Base-by-base conservation (phyloP, 495 filamentous ascomycete genomes). In the Oleoguttula mirabilis region DNA sequence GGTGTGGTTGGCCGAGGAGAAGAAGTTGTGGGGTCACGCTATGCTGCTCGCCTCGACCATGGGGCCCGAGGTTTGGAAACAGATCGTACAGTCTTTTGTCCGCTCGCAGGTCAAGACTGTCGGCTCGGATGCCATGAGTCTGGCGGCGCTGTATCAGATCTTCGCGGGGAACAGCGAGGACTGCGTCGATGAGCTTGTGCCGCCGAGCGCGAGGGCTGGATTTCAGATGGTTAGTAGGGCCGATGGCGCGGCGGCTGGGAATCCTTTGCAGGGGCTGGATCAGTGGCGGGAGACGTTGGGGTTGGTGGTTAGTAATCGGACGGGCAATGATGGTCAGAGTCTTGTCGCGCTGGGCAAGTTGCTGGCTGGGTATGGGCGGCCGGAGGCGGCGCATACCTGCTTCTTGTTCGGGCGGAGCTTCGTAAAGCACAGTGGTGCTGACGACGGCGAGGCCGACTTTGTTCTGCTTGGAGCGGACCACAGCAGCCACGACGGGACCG, bases 131-230 rank as follows among this genome's bases (percentile, higher is more conserved):
- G 80, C 81, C 19, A 80, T 94, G 55, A 82, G 88, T 7, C 67
- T 96, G 30, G 86, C 92, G 14, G 82, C 86, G 4, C 64, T 96
- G 10, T 99, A 96, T 57, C 82, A 88, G 51, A 78, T 94, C 4
- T 82, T 99, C 45, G 87, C 87, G 21, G 88, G 90, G 0, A 96
- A 94, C 53, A 75, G 79, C 45, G 88, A 95, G 43, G 92, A 96
- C 49, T 88, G 86, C 47, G 75, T 96, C 22, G 90, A 99, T 58
- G 87, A 95, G 54, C 76, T 99, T 34, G 90, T 99, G n/a, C 88
- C 90, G 8, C 80, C 80, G 17, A 90, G 88, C 41, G 92, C 90
- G 30, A 74, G 92, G 23, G 84, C 88, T 34, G 92, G 92, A 4
- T 73, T 95, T 45, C 85, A 90, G 57, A 80, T 99, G 67, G 70